Conservation (phyloP, 1,284 basidiomycete genomes). For the Cutaneotrichosporon arboriforme region DNA sequence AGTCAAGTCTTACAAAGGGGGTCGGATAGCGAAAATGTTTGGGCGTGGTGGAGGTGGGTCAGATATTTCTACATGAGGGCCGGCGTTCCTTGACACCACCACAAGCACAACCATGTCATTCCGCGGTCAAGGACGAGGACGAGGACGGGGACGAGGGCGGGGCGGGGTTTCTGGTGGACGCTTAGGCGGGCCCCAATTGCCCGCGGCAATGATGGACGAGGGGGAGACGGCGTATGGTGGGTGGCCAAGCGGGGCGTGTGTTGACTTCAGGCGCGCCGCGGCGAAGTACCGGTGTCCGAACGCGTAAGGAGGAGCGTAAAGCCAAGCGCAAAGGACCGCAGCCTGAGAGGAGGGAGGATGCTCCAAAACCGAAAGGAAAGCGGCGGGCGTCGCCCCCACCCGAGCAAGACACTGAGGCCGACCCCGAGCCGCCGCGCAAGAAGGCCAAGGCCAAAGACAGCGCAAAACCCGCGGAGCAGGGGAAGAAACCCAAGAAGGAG, state of each 20-base stretch:
- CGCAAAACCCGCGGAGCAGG: too few species aligned
- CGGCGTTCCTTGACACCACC: not conserved
- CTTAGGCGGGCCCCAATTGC: constrained; percentile 33
- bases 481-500: constrained; percentile 16
- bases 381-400: constrained; percentile 6
- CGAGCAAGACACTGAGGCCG: constrained; percentile 1
- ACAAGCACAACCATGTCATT: constrained; percentile 2
- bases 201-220: constrained; percentile 33
- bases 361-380: constrained; percentile 4
- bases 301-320: constrained; percentile 17
- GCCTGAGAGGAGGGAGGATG: constrained; percentile 32
- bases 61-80: not conserved
- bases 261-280: constrained; percentile 5
- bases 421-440: constrained; percentile 37
- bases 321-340: constrained; percentile 16
- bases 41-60: not conserved
- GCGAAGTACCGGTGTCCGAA: not conserved
- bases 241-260: not conserved
- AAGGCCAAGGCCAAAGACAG: constrained; percentile 8
- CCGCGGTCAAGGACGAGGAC: constrained; percentile 7
- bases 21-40: too few species aligned
- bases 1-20: too few species aligned
- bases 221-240: constrained; percentile 30
- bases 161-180: constrained; percentile 4
- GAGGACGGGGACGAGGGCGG: constrained; percentile 4